Base-by-base conservation (phyloP, 257 asterid genomes). In the Penstemon newberryi region DNA sequence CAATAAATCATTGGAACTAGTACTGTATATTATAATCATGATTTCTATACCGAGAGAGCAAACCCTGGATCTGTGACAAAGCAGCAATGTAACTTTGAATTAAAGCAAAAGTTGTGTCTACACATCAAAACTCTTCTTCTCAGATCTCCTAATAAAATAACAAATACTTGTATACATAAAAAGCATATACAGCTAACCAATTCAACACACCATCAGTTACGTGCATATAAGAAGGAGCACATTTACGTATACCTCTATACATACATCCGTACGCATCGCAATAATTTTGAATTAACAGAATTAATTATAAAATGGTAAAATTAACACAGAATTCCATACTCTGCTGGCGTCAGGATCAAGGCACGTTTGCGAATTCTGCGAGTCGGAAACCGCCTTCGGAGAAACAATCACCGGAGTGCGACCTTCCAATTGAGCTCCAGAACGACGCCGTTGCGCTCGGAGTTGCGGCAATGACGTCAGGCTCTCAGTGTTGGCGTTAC, bases 261-360 rank as follows among this genome's bases (percentile, higher is more conserved):
- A 65, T 7, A 6, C 7, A 44, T 10, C 33, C 46, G 15, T 44
- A 36, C 8, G 19, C 70, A 64, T 40, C 69, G 11, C 11, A 25
- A 25, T 25, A 25, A 4, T 42, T 59, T 4, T 0, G 41, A 19
- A 72, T 33, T 2, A 65, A 56, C 33, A 18, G 5, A 71, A 65
- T 39, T 50, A 43, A 69, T 5, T 3, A 44, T 68, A 72, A 39
- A 55, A 33, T 3, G n/a, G 11, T 58, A 7, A 39, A 53, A 59
- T 69, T n/a, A 63, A 78, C 55, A 7, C 45, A 46, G 60, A 46
- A 12, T 19, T 3, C 3, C 50, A 2, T 85, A 90, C 97, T 36
- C 89, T 59, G 79, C 96, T 91, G 58, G 97, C 97, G 55, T 91
- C 97, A 37, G 97, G 97, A 71, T 91, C 89, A 7, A 91, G 96